Evolutionary conservation across 805 yeast species (phyloP).

Genomic region (Ogataea methylovora): DNA sequence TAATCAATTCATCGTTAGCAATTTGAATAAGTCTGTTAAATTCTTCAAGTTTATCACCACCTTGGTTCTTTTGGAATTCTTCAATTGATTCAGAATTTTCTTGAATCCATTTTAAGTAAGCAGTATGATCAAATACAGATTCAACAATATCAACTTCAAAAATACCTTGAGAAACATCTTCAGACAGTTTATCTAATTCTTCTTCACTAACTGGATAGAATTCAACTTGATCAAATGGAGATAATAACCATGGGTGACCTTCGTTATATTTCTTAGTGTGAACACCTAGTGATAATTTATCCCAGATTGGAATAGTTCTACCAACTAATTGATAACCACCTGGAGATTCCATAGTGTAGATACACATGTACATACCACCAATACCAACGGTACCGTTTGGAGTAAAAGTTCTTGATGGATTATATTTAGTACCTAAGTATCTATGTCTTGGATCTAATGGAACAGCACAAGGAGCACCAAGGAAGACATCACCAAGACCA

Average conservation of each 20-base stretch:
- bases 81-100: slow-evolving; percentile 68
- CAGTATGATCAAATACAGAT: slow-evolving; percentile 72
- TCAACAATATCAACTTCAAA: slow-evolving; percentile 71
- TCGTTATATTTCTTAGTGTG: slow-evolving; percentile 40
- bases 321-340: slow-evolving; percentile 98
- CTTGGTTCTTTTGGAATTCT: slow-evolving; percentile 56
- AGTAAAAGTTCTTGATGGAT: slow-evolving; percentile 93
- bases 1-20: slow-evolving; percentile 66
- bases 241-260: slow-evolving; percentile 78
- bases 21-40: slow-evolving; percentile 77
- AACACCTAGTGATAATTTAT: slow-evolving; percentile 71
- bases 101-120: slow-evolving; percentile 73
- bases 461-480: slow-evolving; percentile 98
- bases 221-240: slow-evolving; percentile 91
- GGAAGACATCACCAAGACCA: slow-evolving; percentile 94
- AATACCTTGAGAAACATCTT: slow-evolving; percentile 72
- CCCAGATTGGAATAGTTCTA: slow-evolving; percentile 97
- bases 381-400: slow-evolving; percentile 97
- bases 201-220: slow-evolving; percentile 87
- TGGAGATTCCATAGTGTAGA: slow-evolving; percentile 96
- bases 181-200: slow-evolving; percentile 65
- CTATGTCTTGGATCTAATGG: slow-evolving; percentile 97
- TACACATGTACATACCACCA: slow-evolving; percentile 99
- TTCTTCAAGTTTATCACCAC: slow-evolving; percentile 78
- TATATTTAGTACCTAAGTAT: slow-evolving; percentile 86